phyloP scores from a whole-genome alignment of 768 basidiomycete genomes.

The Strobilomyces confusus region DNA sequence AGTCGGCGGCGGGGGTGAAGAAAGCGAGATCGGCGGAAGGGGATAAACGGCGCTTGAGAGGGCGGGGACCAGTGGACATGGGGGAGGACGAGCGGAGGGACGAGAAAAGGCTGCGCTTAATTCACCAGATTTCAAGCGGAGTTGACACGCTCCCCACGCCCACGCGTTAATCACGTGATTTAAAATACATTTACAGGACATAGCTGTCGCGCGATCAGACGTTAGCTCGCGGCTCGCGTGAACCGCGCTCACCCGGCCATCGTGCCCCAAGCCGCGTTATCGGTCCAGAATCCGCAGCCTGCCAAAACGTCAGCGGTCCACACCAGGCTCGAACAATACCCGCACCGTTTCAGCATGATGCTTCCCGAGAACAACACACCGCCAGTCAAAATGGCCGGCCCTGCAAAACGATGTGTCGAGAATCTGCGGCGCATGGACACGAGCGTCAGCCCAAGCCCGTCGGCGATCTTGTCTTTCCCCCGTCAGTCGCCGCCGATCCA shows the following conservation, averaged over 20 bases:
- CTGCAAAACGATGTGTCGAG: slow-evolving; percentile 56
- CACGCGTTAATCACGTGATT: slow-evolving; percentile 43
- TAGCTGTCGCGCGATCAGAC: slow-evolving; percentile 38
- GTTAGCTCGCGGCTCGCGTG: not conserved
- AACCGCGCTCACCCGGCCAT: slow-evolving; percentile 56
- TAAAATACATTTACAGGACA: slow-evolving; percentile 28
- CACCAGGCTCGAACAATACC: not conserved
- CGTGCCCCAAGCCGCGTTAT: slow-evolving; percentile 69
- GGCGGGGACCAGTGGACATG: slow-evolving; percentile 26
- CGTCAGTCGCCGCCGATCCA: slow-evolving; percentile 7
- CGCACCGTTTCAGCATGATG: slow-evolving; percentile 51
- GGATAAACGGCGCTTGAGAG: slow-evolving; percentile 47
- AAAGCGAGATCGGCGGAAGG: slow-evolving; percentile 51
- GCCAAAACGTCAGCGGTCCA: slow-evolving; percentile 4
- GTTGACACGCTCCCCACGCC: slow-evolving; percentile 33
- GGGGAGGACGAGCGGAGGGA: not conserved
- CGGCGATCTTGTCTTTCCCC: slow-evolving; percentile 49
- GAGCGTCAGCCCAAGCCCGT: slow-evolving; percentile 62
- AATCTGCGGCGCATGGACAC: slow-evolving; percentile 64
- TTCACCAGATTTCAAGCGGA: slow-evolving; percentile 41
- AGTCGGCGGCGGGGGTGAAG: slow-evolving; percentile 58
- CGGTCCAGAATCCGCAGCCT: slow-evolving; percentile 52
- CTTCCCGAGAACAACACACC: slow-evolving; percentile 59
- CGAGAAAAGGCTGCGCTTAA: slow-evolving; percentile 25
- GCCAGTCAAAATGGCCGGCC: slow-evolving; percentile 60